Evolutionary conservation across 192 early-diverging fungal genomes (phyloP).

Genomic region (Geranomyces variabilis): DNA sequence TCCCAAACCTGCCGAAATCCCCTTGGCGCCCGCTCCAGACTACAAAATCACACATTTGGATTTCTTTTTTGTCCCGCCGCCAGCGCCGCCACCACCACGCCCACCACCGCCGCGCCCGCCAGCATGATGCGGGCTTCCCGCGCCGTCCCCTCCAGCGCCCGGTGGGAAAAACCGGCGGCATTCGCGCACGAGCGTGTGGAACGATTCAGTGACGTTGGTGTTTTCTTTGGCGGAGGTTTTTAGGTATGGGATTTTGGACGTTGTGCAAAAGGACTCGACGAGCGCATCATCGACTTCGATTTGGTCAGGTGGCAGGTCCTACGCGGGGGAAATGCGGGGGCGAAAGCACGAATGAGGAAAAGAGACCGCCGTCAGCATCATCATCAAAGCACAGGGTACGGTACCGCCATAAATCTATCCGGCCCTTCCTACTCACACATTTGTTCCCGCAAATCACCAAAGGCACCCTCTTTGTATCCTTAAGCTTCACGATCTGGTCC

Average conservation of each 20-base stretch:
- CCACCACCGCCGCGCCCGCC: constrained; percentile 1
- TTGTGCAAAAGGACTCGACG: constrained; percentile 41
- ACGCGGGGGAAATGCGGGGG: too few relatives aligned
- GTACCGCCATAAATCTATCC: too few relatives aligned
- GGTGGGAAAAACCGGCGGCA: constrained; percentile 42
- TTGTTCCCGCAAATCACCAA: constrained; percentile 63
- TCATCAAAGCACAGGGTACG: too few relatives aligned
- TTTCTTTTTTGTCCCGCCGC: constrained; percentile 7
- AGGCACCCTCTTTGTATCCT: constrained; percentile 60
- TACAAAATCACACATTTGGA: constrained; percentile 18
- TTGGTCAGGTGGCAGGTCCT: constrained; percentile 58
- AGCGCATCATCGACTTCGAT: constrained; percentile 47
- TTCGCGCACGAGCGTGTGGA: constrained; percentile 59
- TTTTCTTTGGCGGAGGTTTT: constrained; percentile 64
- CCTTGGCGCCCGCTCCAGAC: too few relatives aligned
- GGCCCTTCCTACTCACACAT: constrained; percentile 62
- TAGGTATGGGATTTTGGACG: constrained; percentile 54
- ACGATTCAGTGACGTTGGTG: constrained; percentile 59
- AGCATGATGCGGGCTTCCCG: neutral
- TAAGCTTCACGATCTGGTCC: constrained; percentile 60
- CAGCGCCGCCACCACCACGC: neutral
- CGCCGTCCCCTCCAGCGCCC: neutral
- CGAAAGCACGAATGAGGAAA: neutral
- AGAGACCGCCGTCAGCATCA: too few relatives aligned
- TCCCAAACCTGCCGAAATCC: too few relatives aligned